A percentile compares a stretch with the other conserved stretches of the same genome.
phyloP scores from a whole-genome alignment of 495 filamentous ascomycete genomes.

The Xylaria nigripes region DNA sequence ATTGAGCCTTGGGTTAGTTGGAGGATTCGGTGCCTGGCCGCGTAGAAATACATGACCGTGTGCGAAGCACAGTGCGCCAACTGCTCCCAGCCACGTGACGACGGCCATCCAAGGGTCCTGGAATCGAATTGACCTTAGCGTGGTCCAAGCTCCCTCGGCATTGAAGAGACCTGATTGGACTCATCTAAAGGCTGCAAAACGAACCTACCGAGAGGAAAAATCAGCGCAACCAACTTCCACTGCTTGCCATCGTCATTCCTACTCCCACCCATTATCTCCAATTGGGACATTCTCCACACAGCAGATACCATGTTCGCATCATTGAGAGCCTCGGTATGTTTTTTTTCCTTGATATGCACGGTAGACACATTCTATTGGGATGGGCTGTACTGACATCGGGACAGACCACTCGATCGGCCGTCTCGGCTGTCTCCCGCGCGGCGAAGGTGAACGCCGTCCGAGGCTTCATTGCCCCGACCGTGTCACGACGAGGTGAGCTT shows the following conservation, averaged over 20 bases:
- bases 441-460: conserved; percentile 66
- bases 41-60: too few species aligned
- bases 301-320: conserved; percentile 7
- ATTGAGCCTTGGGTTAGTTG: too few species aligned
- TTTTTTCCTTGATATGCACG: neutral
- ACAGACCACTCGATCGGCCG: conserved; percentile 65
- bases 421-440: conserved; percentile 56
- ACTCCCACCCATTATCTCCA: conserved; percentile 3
- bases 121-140: neutral
- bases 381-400: neutral
- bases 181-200: neutral
- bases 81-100: neutral
- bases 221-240: conserved; percentile 12
- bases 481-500: conserved; percentile 61
- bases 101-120: neutral
- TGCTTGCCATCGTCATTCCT: neutral
- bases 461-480: conserved; percentile 72
- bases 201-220: conserved; percentile 7
- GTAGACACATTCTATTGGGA: neutral
- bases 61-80: neutral
- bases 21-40: too few species aligned
- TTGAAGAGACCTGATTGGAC: conserved; percentile 11
- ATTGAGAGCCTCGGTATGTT: conserved; percentile 11
- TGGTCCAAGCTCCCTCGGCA: conserved; percentile 26
- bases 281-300: conserved; percentile 6